Base-by-base conservation (phyloP, 129 eudicot species). In the Daucus carota region DNA sequence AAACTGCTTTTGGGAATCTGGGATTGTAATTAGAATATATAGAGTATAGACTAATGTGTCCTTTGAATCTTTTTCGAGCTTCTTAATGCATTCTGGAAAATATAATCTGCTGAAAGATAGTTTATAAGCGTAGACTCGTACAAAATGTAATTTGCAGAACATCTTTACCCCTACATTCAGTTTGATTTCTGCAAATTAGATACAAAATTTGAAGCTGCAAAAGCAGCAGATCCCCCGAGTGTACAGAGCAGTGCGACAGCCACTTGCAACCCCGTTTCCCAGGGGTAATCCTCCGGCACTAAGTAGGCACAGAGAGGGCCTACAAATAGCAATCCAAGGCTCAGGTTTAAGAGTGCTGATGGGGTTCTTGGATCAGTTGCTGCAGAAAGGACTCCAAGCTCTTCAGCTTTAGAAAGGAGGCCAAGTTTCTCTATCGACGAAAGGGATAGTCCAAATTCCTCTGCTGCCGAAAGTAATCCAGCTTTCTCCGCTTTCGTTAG, bases 401-500 rank as follows among this genome's bases (percentile, higher is more conserved):
- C 98, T 77, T 93, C 98, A 0, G 98, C 98, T 70, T 93, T 93
- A 16, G 97, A 93, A 8, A 91, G 93, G n/a, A 91, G 80, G 16
- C 97, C 98, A 6, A 87, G 84, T 75, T 85, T 85, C 88, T 93
- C 98, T 22, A 93, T 93, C 7, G 96, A 75, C 5, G 97, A 88
- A 32, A 93, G 73, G 6, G 97, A 89, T 48, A 93, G 76, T 3
- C 98, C 98, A 0, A 77, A 77, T 15, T 89, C 89, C 80, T 93
- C 98, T 18, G 98, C 98, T 28, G 96, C 91, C 0, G 98, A 87
- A 18, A 93, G 86, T 33, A 93, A 76, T 13, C 98, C 98, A 26
- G 98, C 98, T 72, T 90, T 93, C 81, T 93, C 98, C 1, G 98
- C 98, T 87, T 93, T 93, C 36, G 93, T 93, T 34, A 93, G 87